phyloP scores from a whole-genome alignment of 2,329 filamentous ascomycete species.

The Curvularia verruculosa region DNA sequence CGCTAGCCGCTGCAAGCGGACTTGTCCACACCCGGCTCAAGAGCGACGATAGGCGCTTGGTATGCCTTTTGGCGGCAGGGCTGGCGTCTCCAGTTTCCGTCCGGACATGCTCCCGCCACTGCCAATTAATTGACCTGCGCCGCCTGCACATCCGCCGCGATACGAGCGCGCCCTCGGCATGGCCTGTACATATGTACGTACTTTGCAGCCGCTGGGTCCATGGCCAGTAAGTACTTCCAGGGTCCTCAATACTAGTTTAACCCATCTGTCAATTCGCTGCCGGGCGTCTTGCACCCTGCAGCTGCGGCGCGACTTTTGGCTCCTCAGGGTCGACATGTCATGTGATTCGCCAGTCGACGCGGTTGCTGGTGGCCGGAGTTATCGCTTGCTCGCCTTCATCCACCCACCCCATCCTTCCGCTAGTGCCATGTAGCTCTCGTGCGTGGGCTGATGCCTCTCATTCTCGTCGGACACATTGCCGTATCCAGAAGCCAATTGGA shows the following conservation, averaged over 20 bases:
- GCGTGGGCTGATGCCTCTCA: conserved; percentile 24
- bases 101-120: conserved; percentile 37
- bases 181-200: conserved; percentile 9
- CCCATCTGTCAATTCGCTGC: conserved; percentile 8
- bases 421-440: conserved; percentile 23
- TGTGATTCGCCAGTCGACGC: conserved; percentile 23
- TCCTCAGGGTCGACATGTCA: conserved; percentile 14
- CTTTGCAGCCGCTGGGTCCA: conserved; percentile 31
- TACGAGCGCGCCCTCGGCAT: conserved; percentile 8
- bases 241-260: conserved; percentile 1
- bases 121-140: conserved; percentile 43
- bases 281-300: conserved; percentile 17
- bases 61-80: conserved; percentile 35
- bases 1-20: conserved; percentile 49
- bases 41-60: conserved; percentile 40
- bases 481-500: conserved; percentile 24
- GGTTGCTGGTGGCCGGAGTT: conserved; percentile 6
- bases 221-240: conserved; percentile 21
- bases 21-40: conserved; percentile 40
- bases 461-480: conserved; percentile 35
- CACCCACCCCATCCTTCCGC: conserved; percentile 15
- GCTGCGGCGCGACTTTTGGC: conserved; percentile 10
- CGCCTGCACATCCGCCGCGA: conserved; percentile 23
- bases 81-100: conserved; percentile 36
- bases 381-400: conserved; percentile 19